Evolutionary conservation across 768 basidiomycete species (phyloP).

Genomic region (Tricholoma sp.): DNA sequence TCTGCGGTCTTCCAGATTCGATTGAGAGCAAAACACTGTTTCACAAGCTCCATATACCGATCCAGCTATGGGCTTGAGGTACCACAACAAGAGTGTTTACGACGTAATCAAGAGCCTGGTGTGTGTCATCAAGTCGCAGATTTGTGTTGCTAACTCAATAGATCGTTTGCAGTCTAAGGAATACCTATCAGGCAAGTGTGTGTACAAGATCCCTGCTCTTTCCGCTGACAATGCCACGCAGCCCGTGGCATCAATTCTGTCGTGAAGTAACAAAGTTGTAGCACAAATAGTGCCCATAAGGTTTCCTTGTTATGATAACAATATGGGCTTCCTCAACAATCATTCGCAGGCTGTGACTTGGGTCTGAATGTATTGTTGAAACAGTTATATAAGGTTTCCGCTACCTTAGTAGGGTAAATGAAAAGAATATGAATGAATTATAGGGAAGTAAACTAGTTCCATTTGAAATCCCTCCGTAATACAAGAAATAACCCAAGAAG

Average conservation of each 20-base stretch:
- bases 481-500: too few relatives aligned
- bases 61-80: constrained; percentile 73
- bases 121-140: constrained; percentile 9
- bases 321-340: too few relatives aligned
- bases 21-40: not conserved
- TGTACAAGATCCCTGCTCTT: too few relatives aligned
- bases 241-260: constrained; percentile 43
- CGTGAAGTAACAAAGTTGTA: constrained; percentile 27
- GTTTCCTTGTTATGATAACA: too few relatives aligned
- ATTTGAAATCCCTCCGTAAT: too few relatives aligned
- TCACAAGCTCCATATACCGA: constrained; percentile 77
- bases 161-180: constrained; percentile 60
- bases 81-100: constrained; percentile 85
- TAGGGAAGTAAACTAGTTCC: too few relatives aligned
- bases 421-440: too few relatives aligned
- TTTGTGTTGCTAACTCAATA: not conserved
- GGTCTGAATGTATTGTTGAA: too few relatives aligned
- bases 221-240: not conserved
- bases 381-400: too few relatives aligned
- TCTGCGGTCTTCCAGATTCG: not conserved
- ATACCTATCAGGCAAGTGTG: constrained; percentile 56
- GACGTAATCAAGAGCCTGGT: constrained; percentile 76
- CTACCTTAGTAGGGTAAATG: too few relatives aligned
- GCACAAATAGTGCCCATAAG: too few relatives aligned
- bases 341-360: too few relatives aligned